Evolutionary conservation across 106 monocot genomes (phyloP), one percentile per base, ranked within the genome.

Genomic region (Dendrobium catenatum): DNA sequence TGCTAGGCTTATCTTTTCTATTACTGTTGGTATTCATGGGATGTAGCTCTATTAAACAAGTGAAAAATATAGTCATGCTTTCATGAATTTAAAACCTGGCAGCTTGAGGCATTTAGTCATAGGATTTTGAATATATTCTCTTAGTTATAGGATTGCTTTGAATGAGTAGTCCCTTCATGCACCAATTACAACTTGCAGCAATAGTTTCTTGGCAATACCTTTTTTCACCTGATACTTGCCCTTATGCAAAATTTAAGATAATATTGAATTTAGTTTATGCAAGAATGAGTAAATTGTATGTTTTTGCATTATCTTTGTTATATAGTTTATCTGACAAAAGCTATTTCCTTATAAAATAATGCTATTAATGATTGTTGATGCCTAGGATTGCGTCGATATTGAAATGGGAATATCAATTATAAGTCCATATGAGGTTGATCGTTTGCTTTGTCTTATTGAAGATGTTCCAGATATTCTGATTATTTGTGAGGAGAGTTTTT

Each of bases 381-480:
- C 27, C 22, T 42, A 97, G 94, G 87, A 85, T 79, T 74, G 55
- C 24, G 29, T 85, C 31, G 75, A 85, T 72, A 61, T 83, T 84
- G 88, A 89, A 80, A 58, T 56, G 55, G 85, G 67, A 76, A 47
- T 82, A 75, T 81, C 82, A 84, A 73, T 89, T 43, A 43, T 81
- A 77, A 89, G 83, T 76, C 87, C 88, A 18, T 29, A 66, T 67
- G 81, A 86, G 55, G 46, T 91, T 75, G 85, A 84, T 41, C 86
- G 86, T 73, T 83, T 88, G 56, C 55, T 91, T 74, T 87, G 73
- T 88, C 77, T 47, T 29, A 66, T 94, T 72, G 88, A 91, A 74
- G 81, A 85, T 40, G 79, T 92, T 72, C 77, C 84, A 79, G 40
- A 59, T 16, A 79, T 77, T 54, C 18, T 72, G 20, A 64, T 51